phyloP scores from a whole-genome alignment of 2,329 filamentous ascomycete genomes.

The Colletotrichum orchidophilum region DNA sequence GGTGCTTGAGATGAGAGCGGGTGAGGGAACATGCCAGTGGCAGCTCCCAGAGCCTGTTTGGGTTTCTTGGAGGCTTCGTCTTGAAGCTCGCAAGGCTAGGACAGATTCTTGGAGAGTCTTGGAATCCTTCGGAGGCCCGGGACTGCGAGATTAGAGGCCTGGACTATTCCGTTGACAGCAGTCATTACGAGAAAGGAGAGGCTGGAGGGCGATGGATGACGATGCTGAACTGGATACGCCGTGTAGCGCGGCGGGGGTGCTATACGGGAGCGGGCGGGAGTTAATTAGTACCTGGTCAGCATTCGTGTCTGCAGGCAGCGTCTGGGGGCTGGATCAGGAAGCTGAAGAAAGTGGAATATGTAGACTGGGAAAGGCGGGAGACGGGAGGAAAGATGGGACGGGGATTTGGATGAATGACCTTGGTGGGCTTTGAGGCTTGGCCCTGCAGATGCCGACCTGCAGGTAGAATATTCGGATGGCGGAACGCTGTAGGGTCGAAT shows the following conservation, averaged over 20 bases:
- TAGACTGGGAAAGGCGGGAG: slow-evolving; percentile 1
- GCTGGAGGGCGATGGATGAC: slow-evolving; percentile 25
- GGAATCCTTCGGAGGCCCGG: slow-evolving; percentile 11
- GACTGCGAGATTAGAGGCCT: background rate
- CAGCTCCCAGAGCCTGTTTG: background rate
- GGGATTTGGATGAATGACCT: background rate
- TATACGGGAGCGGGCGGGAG: background rate
- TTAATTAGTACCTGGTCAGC: background rate
- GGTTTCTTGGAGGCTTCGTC: background rate
- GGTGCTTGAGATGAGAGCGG: slow-evolving; percentile 10
- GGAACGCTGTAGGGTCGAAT: background rate
- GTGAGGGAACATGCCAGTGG: slow-evolving; percentile 9
- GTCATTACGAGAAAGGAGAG: background rate
- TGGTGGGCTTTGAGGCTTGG: slow-evolving; percentile 6
- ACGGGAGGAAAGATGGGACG: slow-evolving; percentile 20
- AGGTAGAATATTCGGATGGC: slow-evolving; percentile 19
- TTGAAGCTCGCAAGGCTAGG: slow-evolving; percentile 15
- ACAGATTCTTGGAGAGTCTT: slow-evolving; percentile 17
- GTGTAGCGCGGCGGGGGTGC: background rate
- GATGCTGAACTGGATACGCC: background rate
- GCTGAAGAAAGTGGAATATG: background rate
- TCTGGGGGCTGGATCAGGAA: background rate
- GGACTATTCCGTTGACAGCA: background rate
- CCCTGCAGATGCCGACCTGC: background rate
- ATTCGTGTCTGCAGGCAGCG: background rate